Evolutionary conservation across 2,329 filamentous ascomycete genomes (phyloP).

Genomic region (Penicillium italicum): DNA sequence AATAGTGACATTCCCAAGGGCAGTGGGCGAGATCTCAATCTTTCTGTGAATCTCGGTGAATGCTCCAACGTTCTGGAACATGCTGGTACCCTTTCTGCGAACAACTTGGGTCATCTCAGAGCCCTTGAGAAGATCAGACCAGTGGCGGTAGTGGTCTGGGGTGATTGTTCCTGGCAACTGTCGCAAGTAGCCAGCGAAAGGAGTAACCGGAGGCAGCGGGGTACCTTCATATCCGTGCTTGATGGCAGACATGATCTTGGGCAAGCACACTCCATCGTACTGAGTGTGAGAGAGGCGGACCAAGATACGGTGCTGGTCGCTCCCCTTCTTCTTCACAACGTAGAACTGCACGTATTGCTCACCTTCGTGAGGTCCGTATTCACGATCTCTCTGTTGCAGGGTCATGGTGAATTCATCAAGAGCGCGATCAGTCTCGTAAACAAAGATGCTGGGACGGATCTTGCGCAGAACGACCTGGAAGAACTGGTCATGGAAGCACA

Average conservation of each 20-base stretch:
- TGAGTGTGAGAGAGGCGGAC: constrained; percentile 66
- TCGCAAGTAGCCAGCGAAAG: constrained; percentile 49
- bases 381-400: constrained; percentile 55
- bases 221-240: constrained; percentile 51
- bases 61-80: constrained; percentile 35
- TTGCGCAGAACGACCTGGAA: constrained; percentile 58
- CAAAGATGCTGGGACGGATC: constrained; percentile 50
- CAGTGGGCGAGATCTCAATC: constrained; percentile 44
- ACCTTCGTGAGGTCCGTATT: constrained; percentile 55
- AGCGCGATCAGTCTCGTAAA: constrained; percentile 52
- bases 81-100: constrained; percentile 31
- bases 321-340: constrained; percentile 45
- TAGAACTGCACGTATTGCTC: constrained; percentile 61
- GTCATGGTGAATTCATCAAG: constrained; percentile 52
- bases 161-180: constrained; percentile 39
- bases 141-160: constrained; percentile 56
- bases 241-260: constrained; percentile 59
- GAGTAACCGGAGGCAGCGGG: constrained; percentile 38
- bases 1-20: constrained; percentile 55
- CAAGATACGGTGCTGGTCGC: constrained; percentile 47
- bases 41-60: constrained; percentile 37
- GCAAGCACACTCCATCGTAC: constrained; percentile 66
- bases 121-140: constrained; percentile 56
- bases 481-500: constrained; percentile 50
- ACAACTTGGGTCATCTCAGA: constrained; percentile 50